phyloP scores from a whole-genome alignment of 345 rosid species.

The Turnera subulata region DNA sequence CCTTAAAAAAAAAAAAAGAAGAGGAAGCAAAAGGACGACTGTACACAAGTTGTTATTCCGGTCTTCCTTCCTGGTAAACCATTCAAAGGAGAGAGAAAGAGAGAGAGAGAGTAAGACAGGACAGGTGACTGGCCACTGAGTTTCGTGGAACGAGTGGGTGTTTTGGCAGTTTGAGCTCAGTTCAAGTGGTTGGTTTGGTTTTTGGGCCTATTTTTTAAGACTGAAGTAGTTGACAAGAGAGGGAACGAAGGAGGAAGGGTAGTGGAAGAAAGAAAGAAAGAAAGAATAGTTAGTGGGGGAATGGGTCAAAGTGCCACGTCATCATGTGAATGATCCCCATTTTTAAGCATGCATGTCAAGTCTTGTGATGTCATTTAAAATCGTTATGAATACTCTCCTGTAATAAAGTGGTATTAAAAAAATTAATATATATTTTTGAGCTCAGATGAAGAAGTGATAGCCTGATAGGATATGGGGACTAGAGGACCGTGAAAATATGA shows the following conservation, averaged over 20 bases:
- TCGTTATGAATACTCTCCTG: too few species aligned
- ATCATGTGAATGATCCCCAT: constrained; percentile 5
- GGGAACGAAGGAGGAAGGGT: background rate
- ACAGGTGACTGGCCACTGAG: constrained; percentile 5
- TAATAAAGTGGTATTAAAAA: too few species aligned
- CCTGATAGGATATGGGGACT: too few species aligned
- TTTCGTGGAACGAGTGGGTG: background rate
- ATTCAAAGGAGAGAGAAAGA: constrained; percentile 11
- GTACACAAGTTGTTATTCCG: too few species aligned
- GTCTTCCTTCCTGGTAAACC: background rate
- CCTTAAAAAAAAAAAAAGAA: too few species aligned
- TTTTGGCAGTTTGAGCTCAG: background rate
- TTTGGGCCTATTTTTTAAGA: background rate
- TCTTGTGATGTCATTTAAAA: constrained; percentile 35
- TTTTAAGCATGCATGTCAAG: constrained; percentile 19
- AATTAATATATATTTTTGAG: too few species aligned
- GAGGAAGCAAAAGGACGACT: too few species aligned
- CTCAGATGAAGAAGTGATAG: too few species aligned
- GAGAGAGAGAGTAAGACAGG: background rate
- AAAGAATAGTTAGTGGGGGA: too few species aligned
- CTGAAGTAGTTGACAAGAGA: background rate
- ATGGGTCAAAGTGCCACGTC: constrained; percentile 25
- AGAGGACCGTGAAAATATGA: too few species aligned
- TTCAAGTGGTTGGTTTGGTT: constrained; percentile 1
- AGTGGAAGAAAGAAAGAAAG: constrained; percentile 32